A percentile compares a stretch with the other conserved stretches of the same genome.
Conservation (phyloP, 768 basidiomycete species). For the Crassisporium funariophilum region DNA sequence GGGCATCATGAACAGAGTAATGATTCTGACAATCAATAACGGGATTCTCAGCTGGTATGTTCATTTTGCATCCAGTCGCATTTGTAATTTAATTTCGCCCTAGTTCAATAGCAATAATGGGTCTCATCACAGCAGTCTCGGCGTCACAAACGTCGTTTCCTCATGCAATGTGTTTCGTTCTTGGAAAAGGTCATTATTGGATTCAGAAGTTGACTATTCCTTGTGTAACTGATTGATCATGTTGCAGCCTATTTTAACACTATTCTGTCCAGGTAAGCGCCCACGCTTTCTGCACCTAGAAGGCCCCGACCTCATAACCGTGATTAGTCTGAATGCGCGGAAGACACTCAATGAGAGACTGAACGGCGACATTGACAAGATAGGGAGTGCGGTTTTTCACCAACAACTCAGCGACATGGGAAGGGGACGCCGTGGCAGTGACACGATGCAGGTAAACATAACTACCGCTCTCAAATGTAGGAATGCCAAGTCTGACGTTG, state of each 20-base stretch:
- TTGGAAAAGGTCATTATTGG: constrained; percentile 14
- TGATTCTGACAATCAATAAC: constrained; percentile 14
- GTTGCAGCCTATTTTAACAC: constrained; percentile 18
- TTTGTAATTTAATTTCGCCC: not conserved
- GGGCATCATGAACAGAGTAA: constrained; percentile 7
- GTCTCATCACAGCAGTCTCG: constrained; percentile 7
- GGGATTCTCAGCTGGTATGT: constrained; percentile 14
- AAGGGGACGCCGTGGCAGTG: no score
- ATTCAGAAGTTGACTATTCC: no score
- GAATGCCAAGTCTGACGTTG: no score
- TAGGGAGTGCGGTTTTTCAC: constrained; percentile 1
- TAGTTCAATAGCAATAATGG: no score
- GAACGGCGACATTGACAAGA: not conserved
- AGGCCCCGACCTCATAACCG: no score
- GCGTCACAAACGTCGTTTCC: constrained; percentile 5
- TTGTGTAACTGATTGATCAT: no score
- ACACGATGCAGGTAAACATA: no score
- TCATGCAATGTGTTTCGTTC: constrained; percentile 8
- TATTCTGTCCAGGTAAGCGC: constrained; percentile 11
- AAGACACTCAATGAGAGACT: not conserved
- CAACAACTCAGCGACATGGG: not conserved
- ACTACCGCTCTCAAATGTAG: not conserved
- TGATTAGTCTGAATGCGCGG: constrained; percentile 10
- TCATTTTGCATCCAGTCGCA: not conserved
- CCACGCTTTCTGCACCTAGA: not conserved